These are phyloP conservation scores for Pseudohyphozyma bogoriensis DNA, from an alignment of 768 basidiomycete species.

Conservation along the genomic window DNA sequence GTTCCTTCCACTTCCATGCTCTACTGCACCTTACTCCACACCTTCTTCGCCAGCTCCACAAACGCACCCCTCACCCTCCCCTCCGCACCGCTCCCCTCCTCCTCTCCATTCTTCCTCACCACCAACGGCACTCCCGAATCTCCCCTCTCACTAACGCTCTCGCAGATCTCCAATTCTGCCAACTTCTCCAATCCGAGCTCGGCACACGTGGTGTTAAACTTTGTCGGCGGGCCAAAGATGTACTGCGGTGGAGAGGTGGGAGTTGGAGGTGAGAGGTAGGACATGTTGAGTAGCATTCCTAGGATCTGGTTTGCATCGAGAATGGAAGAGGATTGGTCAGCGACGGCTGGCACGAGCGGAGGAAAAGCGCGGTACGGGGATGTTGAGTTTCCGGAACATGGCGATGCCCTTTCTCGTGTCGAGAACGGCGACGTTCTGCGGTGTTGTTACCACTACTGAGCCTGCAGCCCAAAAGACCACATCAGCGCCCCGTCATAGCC, in stretches of 20 bases:
- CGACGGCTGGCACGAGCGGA: not conserved
- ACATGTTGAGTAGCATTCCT: slow-evolving; percentile 79
- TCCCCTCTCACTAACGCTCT: slow-evolving; percentile 43
- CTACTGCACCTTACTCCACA: no score
- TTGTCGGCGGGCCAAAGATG: slow-evolving; percentile 59
- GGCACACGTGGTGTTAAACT: slow-evolving; percentile 52
- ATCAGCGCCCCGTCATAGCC: not conserved
- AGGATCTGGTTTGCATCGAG: slow-evolving; percentile 50
- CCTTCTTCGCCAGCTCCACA: not conserved
- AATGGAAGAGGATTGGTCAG: not conserved
- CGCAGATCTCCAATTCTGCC: slow-evolving; percentile 70
- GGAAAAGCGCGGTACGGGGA: slow-evolving; percentile 55
- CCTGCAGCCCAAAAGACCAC: no score
- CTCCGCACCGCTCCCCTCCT: not conserved
- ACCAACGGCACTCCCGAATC: not conserved
- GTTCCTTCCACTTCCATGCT: no score
- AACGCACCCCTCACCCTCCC: not conserved
- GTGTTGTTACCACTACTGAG: slow-evolving; percentile 86
- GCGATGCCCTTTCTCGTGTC: slow-evolving; percentile 87
- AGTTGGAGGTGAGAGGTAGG: slow-evolving; percentile 71
- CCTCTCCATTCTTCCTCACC: not conserved
- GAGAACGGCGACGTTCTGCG: slow-evolving; percentile 82
- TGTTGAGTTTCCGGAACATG: slow-evolving; percentile 78
- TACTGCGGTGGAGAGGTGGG: slow-evolving; percentile 53
- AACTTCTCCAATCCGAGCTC: slow-evolving; percentile 54